Evolutionary conservation across 352 stramenopile species (phyloP).

Genomic region (Phytophthora citrophthora): DNA sequence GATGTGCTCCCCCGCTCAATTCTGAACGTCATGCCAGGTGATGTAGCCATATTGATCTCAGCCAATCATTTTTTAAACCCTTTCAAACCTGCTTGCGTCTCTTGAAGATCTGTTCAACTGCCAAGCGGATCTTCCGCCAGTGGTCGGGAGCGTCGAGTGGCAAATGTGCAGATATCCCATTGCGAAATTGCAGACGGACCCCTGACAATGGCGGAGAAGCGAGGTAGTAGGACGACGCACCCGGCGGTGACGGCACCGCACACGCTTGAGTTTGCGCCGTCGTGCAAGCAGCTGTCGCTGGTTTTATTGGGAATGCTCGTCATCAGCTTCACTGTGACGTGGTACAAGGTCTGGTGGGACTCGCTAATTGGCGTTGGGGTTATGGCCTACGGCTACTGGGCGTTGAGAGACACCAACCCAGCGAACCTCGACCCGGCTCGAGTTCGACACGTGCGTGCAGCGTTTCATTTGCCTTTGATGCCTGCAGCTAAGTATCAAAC

Average conservation of each 20-base stretch:
- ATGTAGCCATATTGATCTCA: constrained; percentile 23
- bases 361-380: constrained; percentile 64
- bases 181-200: constrained; percentile 7
- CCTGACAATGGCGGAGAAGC: constrained; percentile 22
- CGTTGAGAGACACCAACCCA: constrained; percentile 52
- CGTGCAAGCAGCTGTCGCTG: constrained; percentile 66
- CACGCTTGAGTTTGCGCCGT: constrained; percentile 69
- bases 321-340: constrained; percentile 75
- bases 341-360: constrained; percentile 87
- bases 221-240: constrained; percentile 9
- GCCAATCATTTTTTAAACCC: constrained; percentile 12
- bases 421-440: constrained; percentile 47
- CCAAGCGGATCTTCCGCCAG: constrained; percentile 29
- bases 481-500: background rate
- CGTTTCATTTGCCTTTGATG: background rate
- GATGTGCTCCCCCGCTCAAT: background rate
- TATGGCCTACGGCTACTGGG: constrained; percentile 58
- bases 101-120: constrained; percentile 23
- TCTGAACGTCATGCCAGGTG: background rate
- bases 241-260: constrained; percentile 30
- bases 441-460: constrained; percentile 32
- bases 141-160: constrained; percentile 20
- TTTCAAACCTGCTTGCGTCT: constrained; percentile 18
- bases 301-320: constrained; percentile 57
- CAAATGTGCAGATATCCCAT: constrained; percentile 5